Conservation (phyloP, 2,329 filamentous ascomycete genomes). For the Aureobasidium sp. region DNA sequence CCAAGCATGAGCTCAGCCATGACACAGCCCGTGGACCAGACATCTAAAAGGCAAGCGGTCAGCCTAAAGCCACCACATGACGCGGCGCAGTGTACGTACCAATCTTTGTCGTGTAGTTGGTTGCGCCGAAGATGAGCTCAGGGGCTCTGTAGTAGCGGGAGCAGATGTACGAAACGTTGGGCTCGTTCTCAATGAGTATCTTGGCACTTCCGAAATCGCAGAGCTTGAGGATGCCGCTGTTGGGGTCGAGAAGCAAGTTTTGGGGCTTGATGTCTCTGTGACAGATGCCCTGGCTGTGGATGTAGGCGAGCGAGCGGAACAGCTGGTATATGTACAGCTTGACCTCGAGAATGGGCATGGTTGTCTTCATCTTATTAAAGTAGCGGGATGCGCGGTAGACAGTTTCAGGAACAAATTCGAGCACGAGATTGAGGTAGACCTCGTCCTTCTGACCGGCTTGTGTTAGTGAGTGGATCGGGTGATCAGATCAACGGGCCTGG, state of each 20-base stretch:
- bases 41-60: conserved; percentile 53
- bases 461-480: conserved; percentile 1
- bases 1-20: conserved; percentile 99
- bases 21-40: conserved; percentile 98
- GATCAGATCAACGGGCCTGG: background rate
- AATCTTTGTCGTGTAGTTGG: conserved; percentile 99
- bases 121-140: conserved; percentile 96
- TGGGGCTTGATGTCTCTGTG: conserved; percentile 99
- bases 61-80: background rate
- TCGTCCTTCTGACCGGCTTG: conserved; percentile 61
- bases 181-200: conserved; percentile 97
- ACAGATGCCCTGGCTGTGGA: conserved; percentile 98
- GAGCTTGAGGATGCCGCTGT: conserved; percentile 86
- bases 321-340: conserved; percentile 99
- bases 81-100: conserved; percentile 54
- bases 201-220: conserved; percentile 99
- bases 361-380: conserved; percentile 99
- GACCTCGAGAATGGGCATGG: conserved; percentile 97
- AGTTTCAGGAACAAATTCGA: conserved; percentile 97
- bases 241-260: conserved; percentile 88
- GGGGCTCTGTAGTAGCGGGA: conserved; percentile 97
- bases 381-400: conserved; percentile 97
- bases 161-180: conserved; percentile 99
- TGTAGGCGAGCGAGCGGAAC: conserved; percentile 96
- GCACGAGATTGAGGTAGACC: conserved; percentile 95